phyloP scores from a whole-genome alignment of 1,284 basidiomycete species.

The Vanrija humicola region DNA sequence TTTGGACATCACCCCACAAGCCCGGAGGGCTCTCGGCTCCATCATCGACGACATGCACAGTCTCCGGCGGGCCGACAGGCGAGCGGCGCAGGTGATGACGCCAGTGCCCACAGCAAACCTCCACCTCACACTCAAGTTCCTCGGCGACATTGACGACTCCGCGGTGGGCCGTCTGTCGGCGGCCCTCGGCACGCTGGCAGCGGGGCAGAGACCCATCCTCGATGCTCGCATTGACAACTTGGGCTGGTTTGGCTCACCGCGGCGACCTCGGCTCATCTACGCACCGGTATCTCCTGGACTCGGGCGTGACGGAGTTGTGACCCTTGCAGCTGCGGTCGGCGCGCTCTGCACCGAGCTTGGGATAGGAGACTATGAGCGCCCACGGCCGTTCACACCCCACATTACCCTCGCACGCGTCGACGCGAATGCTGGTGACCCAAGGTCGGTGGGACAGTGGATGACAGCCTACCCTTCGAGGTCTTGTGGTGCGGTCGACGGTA shows the following conservation, averaged over 20 bases:
- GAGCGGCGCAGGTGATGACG: no score
- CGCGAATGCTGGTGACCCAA: no score
- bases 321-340: neutral
- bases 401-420: conserved; percentile 3
- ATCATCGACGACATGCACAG: no score
- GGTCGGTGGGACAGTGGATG: no score
- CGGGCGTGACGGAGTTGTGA: conserved; percentile 3
- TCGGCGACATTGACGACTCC: neutral
- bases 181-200: neutral
- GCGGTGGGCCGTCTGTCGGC: neutral
- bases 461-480: no score
- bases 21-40: no score
- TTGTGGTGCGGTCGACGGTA: no score
- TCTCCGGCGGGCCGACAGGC: no score
- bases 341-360: neutral
- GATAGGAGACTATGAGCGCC: neutral
- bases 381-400: neutral
- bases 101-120: neutral
- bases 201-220: neutral
- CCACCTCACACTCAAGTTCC: conserved; percentile 6
- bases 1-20: no score
- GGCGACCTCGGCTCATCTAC: no score
- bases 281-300: no score
- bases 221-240: neutral
- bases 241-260: neutral